Percentiles rank a stretch among this genome's conserved stretches.
These are phyloP conservation scores for Puccinia polysora DNA, from an alignment of 1,284 basidiomycete species.

Conservation along the genomic window DNA sequence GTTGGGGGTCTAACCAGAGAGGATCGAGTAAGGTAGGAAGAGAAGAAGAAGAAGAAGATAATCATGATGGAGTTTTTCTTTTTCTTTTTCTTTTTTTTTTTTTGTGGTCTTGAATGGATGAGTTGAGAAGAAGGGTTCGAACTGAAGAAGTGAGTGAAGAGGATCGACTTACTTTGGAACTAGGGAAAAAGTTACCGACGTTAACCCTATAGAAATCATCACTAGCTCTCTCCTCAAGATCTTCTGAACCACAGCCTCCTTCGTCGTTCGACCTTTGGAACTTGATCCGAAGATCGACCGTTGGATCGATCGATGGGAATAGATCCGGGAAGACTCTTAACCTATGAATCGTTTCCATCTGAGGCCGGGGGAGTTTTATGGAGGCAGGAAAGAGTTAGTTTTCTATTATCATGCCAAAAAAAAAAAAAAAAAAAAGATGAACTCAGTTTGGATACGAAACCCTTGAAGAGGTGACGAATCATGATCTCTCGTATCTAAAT, in stretches of 20 bases:
- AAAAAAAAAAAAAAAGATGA: background rate
- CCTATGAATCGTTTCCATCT: conserved; percentile 87
- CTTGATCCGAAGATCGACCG: conserved; percentile 62
- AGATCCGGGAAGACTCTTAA: conserved; percentile 88
- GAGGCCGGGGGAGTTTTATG: too few species aligned
- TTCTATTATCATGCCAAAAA: background rate
- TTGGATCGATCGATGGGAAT: conserved; percentile 67
- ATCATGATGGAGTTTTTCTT: conserved; percentile 61
- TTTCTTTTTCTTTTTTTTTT: too few species aligned
- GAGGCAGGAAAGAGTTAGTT: conserved; percentile 11
- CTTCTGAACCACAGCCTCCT: background rate
- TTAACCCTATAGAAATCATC: conserved; percentile 11
- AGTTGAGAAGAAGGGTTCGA: too few species aligned
- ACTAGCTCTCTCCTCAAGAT: background rate
- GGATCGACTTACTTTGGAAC: conserved; percentile 59
- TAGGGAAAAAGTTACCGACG: conserved; percentile 50
- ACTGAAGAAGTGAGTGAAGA: conserved; percentile 66
- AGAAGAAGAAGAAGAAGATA: background rate
- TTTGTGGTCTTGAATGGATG: too few species aligned
- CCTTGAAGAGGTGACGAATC: too few species aligned
- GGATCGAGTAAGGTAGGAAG: background rate
- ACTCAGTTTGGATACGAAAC: background rate
- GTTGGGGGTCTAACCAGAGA: background rate
- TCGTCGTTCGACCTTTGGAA: conserved; percentile 54
- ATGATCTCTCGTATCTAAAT: too few species aligned